Evolutionary conservation across 2,329 filamentous ascomycete species (phyloP).

Genomic region (Beauveria pseudobassiana): DNA sequence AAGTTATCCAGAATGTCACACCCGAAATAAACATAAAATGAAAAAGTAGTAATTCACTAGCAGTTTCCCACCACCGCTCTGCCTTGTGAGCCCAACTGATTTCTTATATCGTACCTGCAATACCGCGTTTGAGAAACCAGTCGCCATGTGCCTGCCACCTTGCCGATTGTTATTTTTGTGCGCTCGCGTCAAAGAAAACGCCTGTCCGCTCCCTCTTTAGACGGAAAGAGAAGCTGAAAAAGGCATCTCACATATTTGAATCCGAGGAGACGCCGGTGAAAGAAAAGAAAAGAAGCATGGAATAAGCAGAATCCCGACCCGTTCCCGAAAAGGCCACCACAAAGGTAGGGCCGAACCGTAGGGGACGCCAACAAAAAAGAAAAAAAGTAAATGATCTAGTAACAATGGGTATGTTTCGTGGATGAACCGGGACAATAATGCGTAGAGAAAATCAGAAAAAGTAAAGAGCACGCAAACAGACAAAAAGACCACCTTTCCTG

Average conservation of each 20-base stretch:
- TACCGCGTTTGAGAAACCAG: no score
- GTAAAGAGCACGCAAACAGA: not conserved
- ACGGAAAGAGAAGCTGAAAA: no score
- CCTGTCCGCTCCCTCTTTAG: not conserved
- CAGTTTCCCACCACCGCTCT: not conserved
- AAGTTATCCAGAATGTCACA: not conserved
- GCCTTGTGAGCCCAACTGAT: no score
- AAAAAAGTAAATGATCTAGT: not conserved
- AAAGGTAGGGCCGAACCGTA: not conserved
- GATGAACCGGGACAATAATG: not conserved
- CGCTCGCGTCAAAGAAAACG: not conserved
- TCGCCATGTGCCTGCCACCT: no score
- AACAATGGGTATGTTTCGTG: conserved; percentile 5
- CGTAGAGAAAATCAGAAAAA: not conserved
- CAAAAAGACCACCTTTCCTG: not conserved
- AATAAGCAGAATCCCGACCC: no score
- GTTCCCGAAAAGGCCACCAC: not conserved
- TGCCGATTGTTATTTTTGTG: no score
- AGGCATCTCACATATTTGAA: no score
- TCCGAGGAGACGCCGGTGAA: not conserved
- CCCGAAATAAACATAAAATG: not conserved
- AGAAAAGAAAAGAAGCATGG: not conserved
- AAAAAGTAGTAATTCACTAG: not conserved
- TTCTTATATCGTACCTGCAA: no score
- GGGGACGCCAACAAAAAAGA: not conserved